Percentiles rank a stretch among this genome's conserved stretches.
phyloP scores from a whole-genome alignment of 495 filamentous ascomycete genomes.

The Eremomyces bilateralis region DNA sequence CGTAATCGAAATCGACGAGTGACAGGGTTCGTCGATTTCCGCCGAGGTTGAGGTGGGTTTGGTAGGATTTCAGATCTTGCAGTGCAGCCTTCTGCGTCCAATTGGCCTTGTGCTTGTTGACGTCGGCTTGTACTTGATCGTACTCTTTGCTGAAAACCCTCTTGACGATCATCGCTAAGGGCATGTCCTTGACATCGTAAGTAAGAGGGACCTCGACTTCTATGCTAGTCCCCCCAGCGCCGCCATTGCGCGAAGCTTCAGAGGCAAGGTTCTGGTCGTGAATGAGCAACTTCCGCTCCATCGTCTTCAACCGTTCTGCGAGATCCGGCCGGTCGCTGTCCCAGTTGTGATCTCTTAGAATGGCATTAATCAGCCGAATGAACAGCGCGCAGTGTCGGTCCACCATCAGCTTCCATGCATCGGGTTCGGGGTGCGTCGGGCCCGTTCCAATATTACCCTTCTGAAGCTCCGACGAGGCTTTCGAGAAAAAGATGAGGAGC shows the following conservation, averaged over 20 bases:
- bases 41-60: constrained; percentile 62
- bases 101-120: constrained; percentile 50
- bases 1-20: constrained; percentile 71
- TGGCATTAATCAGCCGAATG: constrained; percentile 61
- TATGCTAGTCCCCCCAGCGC: constrained; percentile 35
- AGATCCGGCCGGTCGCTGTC: constrained; percentile 66
- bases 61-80: constrained; percentile 80
- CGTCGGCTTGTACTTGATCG: constrained; percentile 59
- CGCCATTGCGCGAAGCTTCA: constrained; percentile 29
- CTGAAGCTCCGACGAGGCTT: constrained; percentile 70
- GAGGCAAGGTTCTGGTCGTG: constrained; percentile 76
- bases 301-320: constrained; percentile 46
- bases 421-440: constrained; percentile 64
- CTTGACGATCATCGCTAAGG: constrained; percentile 65
- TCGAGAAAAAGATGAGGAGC: constrained; percentile 72
- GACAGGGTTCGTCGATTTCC: constrained; percentile 57
- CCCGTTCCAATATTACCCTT: too few relatives aligned
- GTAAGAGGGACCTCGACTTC: constrained; percentile 64
- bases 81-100: constrained; percentile 90
- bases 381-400: constrained; percentile 93
- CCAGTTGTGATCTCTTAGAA: constrained; percentile 62
- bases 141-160: constrained; percentile 62
- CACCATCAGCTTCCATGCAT: constrained; percentile 78
- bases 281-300: constrained; percentile 86
- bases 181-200: constrained; percentile 94